Base-by-base conservation (phyloP, 192 early-diverging fungal genomes). In the Gryganskiella cystojenkinii region DNA sequence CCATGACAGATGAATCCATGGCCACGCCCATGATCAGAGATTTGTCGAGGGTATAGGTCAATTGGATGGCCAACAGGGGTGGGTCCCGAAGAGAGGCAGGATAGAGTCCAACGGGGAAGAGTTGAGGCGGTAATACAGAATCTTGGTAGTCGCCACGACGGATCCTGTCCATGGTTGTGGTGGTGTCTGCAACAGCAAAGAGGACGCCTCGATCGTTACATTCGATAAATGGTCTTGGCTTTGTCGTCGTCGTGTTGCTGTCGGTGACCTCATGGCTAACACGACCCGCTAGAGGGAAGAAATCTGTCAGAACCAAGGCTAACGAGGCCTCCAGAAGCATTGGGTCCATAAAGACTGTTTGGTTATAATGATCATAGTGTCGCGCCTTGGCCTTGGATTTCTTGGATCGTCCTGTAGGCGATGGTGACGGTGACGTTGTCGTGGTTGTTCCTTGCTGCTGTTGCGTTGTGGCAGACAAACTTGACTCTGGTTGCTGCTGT, bases 11-110 rank as follows among this genome's bases (percentile, higher is more conserved):
- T 8, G 74, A 69, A 53, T 78, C 74, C 66, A 69, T 54, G 14
- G 74, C 74, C 19, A 78, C 74, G 19, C 74, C 67, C 74, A 78
- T 78, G 51, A 78, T 78, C 74, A 78, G 35, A 33, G 74, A 78
- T 3, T 64, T 45, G 28, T 69, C 67, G 42, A 31, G 54, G 55
- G 74, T 78, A 62, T 78, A 78, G 11, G 74, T 78, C 15, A 78
- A 56, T 49, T 78, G 74, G 15, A 78, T 64, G 17, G 60, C 61
- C 54, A 78, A 33, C 25, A 78, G 54, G 0, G 74, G 74, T 28
- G 74, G 74, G 24, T 78, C 74, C 17, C 66, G 65, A n/a, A 78
- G 50, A 4, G 74, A 69, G 3, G 74, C 74, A 20, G 74, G 74
- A 44, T 78, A 78, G 20, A 78, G 67, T 35, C 74, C 74, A 0